phyloP scores from a whole-genome alignment of 108 stramenopile genomes.

The Cyclostephanos tholiformis region DNA sequence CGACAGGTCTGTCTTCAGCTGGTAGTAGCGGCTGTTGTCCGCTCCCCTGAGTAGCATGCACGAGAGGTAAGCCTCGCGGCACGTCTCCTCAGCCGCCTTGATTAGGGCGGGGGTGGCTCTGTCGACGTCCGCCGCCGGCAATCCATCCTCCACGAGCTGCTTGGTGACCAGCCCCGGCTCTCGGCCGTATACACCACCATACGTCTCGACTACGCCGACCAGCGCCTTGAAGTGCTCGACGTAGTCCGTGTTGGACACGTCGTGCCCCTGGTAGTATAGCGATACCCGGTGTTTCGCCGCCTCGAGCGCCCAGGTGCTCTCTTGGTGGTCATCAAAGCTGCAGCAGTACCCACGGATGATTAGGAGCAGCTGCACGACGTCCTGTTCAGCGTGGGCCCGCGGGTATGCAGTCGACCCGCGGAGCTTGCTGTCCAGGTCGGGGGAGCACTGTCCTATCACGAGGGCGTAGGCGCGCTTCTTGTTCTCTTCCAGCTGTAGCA shows the following conservation, averaged over 20 bases:
- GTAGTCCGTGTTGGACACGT: slow-evolving; percentile 4
- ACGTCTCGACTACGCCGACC: slow-evolving; percentile 13
- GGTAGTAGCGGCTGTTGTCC: neutral
- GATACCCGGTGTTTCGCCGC: neutral
- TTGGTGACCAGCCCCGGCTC: neutral
- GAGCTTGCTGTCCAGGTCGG: neutral
- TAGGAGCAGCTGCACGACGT: slow-evolving; percentile 6
- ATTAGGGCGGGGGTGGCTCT: neutral
- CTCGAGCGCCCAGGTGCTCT: slow-evolving; percentile 10
- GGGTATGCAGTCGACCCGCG: neutral
- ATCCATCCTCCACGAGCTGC: neutral
- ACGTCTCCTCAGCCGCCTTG: neutral
- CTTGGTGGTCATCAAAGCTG: slow-evolving; percentile 7
- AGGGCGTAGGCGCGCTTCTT: neutral
- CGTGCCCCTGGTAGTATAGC: neutral
- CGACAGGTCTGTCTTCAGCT: neutral
- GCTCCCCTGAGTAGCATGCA: neutral
- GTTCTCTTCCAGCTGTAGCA: no score
- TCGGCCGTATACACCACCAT: neutral
- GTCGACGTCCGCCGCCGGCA: neutral
- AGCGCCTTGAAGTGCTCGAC: slow-evolving; percentile 1
- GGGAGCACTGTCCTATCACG: neutral
- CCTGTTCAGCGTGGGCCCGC: neutral
- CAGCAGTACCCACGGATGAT: slow-evolving; percentile 12
- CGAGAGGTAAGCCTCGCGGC: neutral